Conservation (phyloP, 2,329 filamentous ascomycete species). For the Keithomyces neogunnii region DNA sequence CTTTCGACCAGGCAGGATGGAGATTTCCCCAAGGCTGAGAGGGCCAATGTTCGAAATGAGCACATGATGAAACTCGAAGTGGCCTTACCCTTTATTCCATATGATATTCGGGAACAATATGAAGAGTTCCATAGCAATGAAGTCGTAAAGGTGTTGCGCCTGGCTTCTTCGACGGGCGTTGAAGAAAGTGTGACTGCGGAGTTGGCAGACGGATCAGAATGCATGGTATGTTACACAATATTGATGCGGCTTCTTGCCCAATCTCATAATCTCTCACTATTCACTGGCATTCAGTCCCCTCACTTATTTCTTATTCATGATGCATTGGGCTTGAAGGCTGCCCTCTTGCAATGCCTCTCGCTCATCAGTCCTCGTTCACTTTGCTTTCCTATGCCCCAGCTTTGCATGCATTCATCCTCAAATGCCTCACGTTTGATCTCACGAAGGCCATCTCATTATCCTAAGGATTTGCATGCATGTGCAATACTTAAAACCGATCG, state of each 20-base stretch:
- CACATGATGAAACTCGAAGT: constrained; percentile 18
- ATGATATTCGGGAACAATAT: constrained; percentile 21
- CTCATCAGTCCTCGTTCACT: background rate
- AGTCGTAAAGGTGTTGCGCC: constrained; percentile 27
- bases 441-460: background rate
- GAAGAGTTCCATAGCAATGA: constrained; percentile 23
- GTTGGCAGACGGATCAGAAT: constrained; percentile 36
- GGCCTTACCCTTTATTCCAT: constrained; percentile 18
- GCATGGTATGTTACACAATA: constrained; percentile 25
- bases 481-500: background rate
- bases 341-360: background rate
- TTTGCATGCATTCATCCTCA: background rate
- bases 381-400: background rate
- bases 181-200: constrained; percentile 28
- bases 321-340: background rate
- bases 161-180: constrained; percentile 16
- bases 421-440: background rate
- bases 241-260: background rate
- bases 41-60: background rate
- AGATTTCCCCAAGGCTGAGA: background rate
- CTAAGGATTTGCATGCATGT: background rate
- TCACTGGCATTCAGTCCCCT: background rate
- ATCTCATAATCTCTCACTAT: background rate
- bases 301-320: background rate
- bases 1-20: background rate